phyloP scores from a whole-genome alignment of 2,329 filamentous ascomycete genomes.

The Cladorrhinum sp. region DNA sequence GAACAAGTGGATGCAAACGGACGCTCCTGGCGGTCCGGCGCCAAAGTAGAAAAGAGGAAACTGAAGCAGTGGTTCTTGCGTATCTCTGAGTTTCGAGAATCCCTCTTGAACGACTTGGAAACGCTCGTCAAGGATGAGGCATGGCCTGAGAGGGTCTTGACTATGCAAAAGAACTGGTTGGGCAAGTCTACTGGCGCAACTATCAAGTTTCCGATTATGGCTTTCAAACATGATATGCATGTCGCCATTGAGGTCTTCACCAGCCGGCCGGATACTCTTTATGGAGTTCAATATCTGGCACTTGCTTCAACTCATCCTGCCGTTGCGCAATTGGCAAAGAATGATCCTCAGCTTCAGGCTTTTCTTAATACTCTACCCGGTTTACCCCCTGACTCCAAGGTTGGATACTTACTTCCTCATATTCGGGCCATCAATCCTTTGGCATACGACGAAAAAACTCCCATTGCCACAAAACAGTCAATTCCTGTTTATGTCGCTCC shows the following conservation, averaged over 20 bases:
- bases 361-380: constrained; percentile 65
- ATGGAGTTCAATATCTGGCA: constrained; percentile 81
- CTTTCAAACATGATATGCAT: constrained; percentile 39
- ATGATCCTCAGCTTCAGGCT: constrained; percentile 58
- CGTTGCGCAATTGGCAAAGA: constrained; percentile 58
- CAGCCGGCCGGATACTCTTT: constrained; percentile 81
- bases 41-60: constrained; percentile 73
- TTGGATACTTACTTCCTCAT: constrained; percentile 65
- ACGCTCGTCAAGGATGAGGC: constrained; percentile 57
- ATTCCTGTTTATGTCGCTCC: constrained; percentile 78
- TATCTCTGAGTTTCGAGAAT: constrained; percentile 75
- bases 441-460: constrained; percentile 49
- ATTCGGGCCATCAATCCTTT: constrained; percentile 66
- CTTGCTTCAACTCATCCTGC: constrained; percentile 71
- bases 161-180: constrained; percentile 87
- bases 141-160: constrained; percentile 80
- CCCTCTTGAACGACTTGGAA: constrained; percentile 68
- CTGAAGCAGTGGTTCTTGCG: constrained; percentile 89
- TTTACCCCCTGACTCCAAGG: constrained; percentile 55
- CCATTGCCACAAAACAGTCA: constrained; percentile 50
- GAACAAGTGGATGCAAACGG: constrained; percentile 89
- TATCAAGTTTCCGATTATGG: constrained; percentile 65
- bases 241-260: constrained; percentile 71
- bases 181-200: constrained; percentile 73
- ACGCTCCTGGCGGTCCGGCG: constrained; percentile 82